Evolutionary conservation across 1,139 yeast species (phyloP).

Genomic region (Zygotorulaspora mrakii): DNA sequence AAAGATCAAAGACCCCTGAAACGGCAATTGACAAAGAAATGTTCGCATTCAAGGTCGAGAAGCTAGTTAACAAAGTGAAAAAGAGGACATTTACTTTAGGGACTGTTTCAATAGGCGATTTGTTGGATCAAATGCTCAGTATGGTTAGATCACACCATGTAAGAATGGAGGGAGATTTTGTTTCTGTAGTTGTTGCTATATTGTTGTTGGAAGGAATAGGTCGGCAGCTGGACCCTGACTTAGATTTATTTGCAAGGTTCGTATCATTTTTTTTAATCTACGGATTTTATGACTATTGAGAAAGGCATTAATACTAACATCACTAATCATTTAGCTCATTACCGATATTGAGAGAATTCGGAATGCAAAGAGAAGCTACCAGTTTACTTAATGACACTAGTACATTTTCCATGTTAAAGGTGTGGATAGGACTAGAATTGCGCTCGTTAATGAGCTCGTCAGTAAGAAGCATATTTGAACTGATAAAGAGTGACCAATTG

Average conservation of each 20-base stretch:
- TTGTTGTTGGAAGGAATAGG: conserved; percentile 91
- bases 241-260: conserved; percentile 93
- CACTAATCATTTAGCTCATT: conserved; percentile 54
- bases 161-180: conserved; percentile 95
- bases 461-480: conserved; percentile 47
- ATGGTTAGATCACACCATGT: conserved; percentile 96
- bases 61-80: conserved; percentile 74
- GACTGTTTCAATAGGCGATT: conserved; percentile 85
- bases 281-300: conserved; percentile 52
- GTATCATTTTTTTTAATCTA: conserved; percentile 58
- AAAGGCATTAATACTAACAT: conserved; percentile 8
- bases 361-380: conserved; percentile 60
- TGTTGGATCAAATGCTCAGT: conserved; percentile 76
- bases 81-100: conserved; percentile 90
- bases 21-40: conserved; percentile 80
- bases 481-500: conserved; percentile 57
- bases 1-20: conserved; percentile 89
- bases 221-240: conserved; percentile 83
- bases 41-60: conserved; percentile 83
- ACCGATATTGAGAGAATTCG: conserved; percentile 82
- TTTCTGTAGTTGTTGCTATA: conserved; percentile 89
- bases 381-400: conserved; percentile 56
- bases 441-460: conserved; percentile 84
- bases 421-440: conserved; percentile 87
- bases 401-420: conserved; percentile 74